Conservation (phyloP, 208 protist genomes). For the Leishmania arabica region DNA sequence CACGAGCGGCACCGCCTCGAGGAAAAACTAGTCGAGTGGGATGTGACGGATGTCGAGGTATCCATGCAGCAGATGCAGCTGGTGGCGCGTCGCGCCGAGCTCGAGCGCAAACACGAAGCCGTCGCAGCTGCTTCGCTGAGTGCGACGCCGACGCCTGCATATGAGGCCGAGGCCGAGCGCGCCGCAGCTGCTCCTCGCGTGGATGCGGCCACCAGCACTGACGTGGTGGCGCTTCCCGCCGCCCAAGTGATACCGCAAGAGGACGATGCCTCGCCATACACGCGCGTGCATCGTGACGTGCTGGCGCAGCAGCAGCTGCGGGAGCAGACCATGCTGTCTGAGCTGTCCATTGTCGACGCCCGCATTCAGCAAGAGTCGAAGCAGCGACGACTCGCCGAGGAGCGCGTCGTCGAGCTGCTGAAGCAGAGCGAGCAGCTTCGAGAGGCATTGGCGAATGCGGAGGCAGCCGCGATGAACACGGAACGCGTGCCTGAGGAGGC, state of each 20-base stretch:
- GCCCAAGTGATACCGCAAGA: background rate
- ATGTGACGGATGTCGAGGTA: too few relatives aligned
- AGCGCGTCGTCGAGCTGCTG: slow-evolving; percentile 3
- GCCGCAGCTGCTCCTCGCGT: background rate
- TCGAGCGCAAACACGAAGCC: background rate
- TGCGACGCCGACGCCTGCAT: background rate
- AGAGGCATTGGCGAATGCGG: background rate
- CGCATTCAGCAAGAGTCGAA: slow-evolving; percentile 6
- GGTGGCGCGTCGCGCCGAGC: background rate
- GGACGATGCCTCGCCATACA: background rate
- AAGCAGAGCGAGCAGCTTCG: slow-evolving; percentile 9
- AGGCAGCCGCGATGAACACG: background rate
- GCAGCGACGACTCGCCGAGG: slow-evolving; percentile 15
- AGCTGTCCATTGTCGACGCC: slow-evolving; percentile 10
- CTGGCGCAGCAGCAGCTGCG: slow-evolving; percentile 26
- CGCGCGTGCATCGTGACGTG: slow-evolving; percentile 14
- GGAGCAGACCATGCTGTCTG: slow-evolving; percentile 19
- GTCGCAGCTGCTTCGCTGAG: background rate
- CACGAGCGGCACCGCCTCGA: background rate
- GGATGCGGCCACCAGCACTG: background rate
- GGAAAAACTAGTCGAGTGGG: background rate
- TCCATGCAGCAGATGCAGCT: background rate
- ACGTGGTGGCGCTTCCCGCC: background rate
- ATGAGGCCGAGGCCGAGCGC: background rate
- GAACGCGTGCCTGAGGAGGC: background rate